Conservation (phyloP, 2,329 filamentous ascomycete genomes). For the Emmonsiellopsis sp. region DNA sequence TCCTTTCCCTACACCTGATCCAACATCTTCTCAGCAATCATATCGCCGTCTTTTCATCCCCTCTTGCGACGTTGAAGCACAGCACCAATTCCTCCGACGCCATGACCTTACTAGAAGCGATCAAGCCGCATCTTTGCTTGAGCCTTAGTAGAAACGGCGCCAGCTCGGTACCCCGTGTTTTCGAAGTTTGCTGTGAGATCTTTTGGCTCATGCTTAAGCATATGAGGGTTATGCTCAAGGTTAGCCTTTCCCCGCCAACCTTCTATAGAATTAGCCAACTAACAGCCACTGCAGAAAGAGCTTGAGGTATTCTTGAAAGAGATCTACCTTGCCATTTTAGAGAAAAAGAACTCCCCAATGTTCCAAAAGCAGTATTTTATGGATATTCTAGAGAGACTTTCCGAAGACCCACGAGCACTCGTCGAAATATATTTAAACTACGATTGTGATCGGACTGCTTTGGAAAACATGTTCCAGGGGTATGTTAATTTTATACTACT, state of each 20-base stretch:
- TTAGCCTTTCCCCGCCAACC: slow-evolving; percentile 28
- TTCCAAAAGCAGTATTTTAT: slow-evolving; percentile 93
- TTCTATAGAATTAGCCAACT: slow-evolving; percentile 7
- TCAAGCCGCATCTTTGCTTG: slow-evolving; percentile 93
- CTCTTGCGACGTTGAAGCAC: slow-evolving; percentile 83
- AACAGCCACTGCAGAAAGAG: slow-evolving; percentile 58
- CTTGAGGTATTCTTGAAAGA: slow-evolving; percentile 97
- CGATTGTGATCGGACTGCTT: slow-evolving; percentile 82
- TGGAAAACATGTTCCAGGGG: slow-evolving; percentile 94
- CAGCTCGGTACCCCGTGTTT: slow-evolving; percentile 83
- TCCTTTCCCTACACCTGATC: slow-evolving; percentile 90
- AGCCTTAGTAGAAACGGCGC: slow-evolving; percentile 92
- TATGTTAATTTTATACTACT: slow-evolving; percentile 14
- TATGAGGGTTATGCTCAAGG: slow-evolving; percentile 89
- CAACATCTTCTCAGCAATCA: slow-evolving; percentile 94
- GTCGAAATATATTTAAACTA: slow-evolving; percentile 98
- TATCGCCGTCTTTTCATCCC: slow-evolving; percentile 80
- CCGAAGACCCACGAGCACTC: slow-evolving; percentile 73
- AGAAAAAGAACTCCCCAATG: slow-evolving; percentile 73
- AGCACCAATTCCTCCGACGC: slow-evolving; percentile 74
- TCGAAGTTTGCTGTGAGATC: slow-evolving; percentile 92
- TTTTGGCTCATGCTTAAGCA: slow-evolving; percentile 97
- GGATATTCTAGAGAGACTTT: slow-evolving; percentile 72
- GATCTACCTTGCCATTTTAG: slow-evolving; percentile 86
- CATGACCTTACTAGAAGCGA: slow-evolving; percentile 84